A percentile compares a stretch with the other conserved stretches of the same genome.
Conservation (phyloP, 352 stramenopile species). For the Peronospora tabacina region DNA sequence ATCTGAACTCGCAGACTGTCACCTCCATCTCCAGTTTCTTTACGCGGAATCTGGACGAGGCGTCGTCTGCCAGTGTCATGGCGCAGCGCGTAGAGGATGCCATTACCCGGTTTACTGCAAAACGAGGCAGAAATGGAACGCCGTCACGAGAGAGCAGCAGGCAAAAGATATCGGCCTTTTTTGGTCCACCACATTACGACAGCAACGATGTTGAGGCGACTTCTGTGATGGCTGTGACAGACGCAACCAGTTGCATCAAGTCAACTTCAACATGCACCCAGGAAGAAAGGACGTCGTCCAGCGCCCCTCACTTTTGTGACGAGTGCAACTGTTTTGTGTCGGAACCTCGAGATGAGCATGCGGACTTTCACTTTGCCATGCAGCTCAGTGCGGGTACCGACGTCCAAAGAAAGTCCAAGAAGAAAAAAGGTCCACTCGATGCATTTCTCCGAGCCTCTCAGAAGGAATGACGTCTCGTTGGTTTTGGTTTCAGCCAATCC, state of each 20-base stretch:
- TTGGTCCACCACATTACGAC: slow-evolving; percentile 11
- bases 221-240: background rate
- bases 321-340: slow-evolving; percentile 29
- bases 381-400: background rate
- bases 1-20: slow-evolving; percentile 31
- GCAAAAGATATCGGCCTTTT: slow-evolving; percentile 59
- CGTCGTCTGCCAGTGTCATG: slow-evolving; percentile 3
- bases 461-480: too few species aligned
- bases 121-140: slow-evolving; percentile 11
- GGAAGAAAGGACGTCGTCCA: slow-evolving; percentile 2
- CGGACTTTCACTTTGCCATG: slow-evolving; percentile 54
- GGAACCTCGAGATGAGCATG: slow-evolving; percentile 38
- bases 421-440: slow-evolving; percentile 41
- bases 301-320: slow-evolving; percentile 26
- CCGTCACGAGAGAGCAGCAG: slow-evolving; percentile 21
- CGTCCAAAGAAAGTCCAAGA: slow-evolving; percentile 1
- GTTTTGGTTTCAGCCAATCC: too few species aligned
- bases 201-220: background rate
- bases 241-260: slow-evolving; percentile 1
- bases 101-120: slow-evolving; percentile 20
- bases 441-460: too few species aligned
- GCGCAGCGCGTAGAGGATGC: slow-evolving; percentile 22
- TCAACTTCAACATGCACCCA: slow-evolving; percentile 18
- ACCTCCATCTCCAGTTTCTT: slow-evolving; percentile 71
- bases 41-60: slow-evolving; percentile 23